A percentile compares a stretch with the other conserved stretches of the same genome.
phyloP scores from a whole-genome alignment of 2,329 filamentous ascomycete genomes.

The Emergomyces africanus region DNA sequence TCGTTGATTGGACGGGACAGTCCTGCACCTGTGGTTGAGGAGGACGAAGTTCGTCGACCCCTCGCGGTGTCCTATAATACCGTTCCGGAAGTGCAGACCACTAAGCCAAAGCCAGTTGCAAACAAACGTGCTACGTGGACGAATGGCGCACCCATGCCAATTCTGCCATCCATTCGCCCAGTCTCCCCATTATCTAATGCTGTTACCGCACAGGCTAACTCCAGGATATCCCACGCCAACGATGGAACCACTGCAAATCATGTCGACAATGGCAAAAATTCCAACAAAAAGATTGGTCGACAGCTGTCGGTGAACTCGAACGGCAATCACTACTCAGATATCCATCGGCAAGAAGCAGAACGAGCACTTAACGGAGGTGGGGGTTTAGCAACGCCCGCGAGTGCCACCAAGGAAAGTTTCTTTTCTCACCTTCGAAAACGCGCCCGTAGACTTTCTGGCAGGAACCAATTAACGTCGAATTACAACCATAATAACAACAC shows the following conservation, averaged over 20 bases:
- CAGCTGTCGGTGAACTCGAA: slow-evolving; percentile 87
- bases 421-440: slow-evolving; percentile 95
- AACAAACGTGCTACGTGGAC: slow-evolving; percentile 89
- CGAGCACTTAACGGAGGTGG: slow-evolving; percentile 72
- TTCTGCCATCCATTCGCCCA: slow-evolving; percentile 83
- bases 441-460: slow-evolving; percentile 79
- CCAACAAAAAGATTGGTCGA: slow-evolving; percentile 80
- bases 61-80: slow-evolving; percentile 29
- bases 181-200: slow-evolving; percentile 94
- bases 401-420: slow-evolving; percentile 72
- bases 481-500: slow-evolving; percentile 46
- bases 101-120: slow-evolving; percentile 38
- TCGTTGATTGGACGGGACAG: slow-evolving; percentile 75
- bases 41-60: slow-evolving; percentile 26
- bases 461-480: slow-evolving; percentile 64
- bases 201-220: slow-evolving; percentile 77
- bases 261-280: slow-evolving; percentile 43
- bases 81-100: slow-evolving; percentile 26
- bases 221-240: slow-evolving; percentile 43
- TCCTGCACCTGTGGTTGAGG: slow-evolving; percentile 44
- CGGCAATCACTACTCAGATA: slow-evolving; percentile 83
- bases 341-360: slow-evolving; percentile 84
- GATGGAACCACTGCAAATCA: slow-evolving; percentile 24
- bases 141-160: slow-evolving; percentile 85
- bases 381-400: slow-evolving; percentile 62